Percentiles rank a stretch among this genome's conserved stretches.
phyloP scores from a whole-genome alignment of 306 rosid genomes.

The Vigna mungo region DNA sequence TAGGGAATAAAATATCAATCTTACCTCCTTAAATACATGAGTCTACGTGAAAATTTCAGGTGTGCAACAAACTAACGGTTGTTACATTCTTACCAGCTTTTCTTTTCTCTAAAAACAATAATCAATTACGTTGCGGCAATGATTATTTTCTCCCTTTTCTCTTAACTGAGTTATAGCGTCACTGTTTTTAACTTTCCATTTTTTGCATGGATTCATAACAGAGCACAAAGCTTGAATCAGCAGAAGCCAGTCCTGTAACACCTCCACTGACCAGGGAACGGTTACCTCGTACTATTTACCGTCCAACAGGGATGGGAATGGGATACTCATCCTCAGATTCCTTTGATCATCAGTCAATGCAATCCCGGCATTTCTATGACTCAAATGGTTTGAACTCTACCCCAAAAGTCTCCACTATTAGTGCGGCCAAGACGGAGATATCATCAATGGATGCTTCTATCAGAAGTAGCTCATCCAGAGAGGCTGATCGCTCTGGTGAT shows the following conservation, averaged over 20 bases:
- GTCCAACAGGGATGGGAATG: conserved; percentile 60
- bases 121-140: neutral
- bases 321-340: conserved; percentile 70
- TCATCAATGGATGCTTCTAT: conserved; percentile 68
- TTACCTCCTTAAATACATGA: neutral
- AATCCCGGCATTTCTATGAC: conserved; percentile 53
- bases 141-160: neutral
- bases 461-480: conserved; percentile 65
- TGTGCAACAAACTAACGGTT: neutral
- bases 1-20: neutral
- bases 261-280: conserved; percentile 58
- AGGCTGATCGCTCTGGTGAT: conserved; percentile 61
- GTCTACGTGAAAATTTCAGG: neutral
- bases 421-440: conserved; percentile 63
- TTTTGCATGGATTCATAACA: conserved; percentile 37
- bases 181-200: neutral
- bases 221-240: conserved; percentile 64
- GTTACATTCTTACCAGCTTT: conserved; percentile 12
- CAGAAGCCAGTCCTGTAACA: conserved; percentile 60
- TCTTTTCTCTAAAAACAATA: neutral
- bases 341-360: conserved; percentile 57
- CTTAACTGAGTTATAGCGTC: neutral
- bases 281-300: conserved; percentile 57
- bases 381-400: conserved; percentile 55
- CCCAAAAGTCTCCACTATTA: conserved; percentile 62